Percentiles rank a stretch among this genome's conserved stretches.
phyloP scores from a whole-genome alignment of 805 yeast genomes.

The Pichia exigua region DNA sequence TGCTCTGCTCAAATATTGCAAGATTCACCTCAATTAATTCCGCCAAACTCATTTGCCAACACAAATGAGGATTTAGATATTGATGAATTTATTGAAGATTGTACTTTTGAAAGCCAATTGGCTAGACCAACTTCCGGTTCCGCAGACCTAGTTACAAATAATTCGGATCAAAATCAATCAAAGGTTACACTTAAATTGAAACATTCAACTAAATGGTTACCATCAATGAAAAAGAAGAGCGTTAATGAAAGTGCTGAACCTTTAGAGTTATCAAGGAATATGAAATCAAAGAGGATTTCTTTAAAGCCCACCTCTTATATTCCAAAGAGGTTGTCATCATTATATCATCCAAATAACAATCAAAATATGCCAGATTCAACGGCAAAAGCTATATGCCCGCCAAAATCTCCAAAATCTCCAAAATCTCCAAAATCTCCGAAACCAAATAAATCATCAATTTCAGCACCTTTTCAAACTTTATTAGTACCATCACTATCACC shows the following conservation, averaged over 20 bases:
- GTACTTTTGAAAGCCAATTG: not conserved
- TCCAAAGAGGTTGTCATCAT: not conserved
- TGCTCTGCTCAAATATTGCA: not conserved
- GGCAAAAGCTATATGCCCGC: not conserved
- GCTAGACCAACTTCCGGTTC: not conserved
- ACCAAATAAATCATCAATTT: not conserved
- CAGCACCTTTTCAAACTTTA: not conserved
- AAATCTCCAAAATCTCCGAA: not conserved
- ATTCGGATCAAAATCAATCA: not conserved
- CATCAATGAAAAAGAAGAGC: slow-evolving; percentile 2
- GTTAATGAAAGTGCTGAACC: not conserved
- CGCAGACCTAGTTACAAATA: not conserved
- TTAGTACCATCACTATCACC: slow-evolving; percentile 1
- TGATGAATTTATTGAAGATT: not conserved
- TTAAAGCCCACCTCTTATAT: not conserved
- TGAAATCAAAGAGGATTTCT: not conserved
- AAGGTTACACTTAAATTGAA: not conserved
- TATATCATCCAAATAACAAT: not conserved
- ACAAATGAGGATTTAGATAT: not conserved
- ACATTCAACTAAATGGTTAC: slow-evolving; percentile 5
- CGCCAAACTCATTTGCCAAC: not conserved
- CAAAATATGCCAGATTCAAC: not conserved
- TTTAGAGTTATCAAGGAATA: not conserved
- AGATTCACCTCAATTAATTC: not conserved
- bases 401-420: not conserved